These are phyloP conservation scores for Cerioporus squamosus DNA, from an alignment of 1,284 basidiomycete genomes.

Conservation along the genomic window DNA sequence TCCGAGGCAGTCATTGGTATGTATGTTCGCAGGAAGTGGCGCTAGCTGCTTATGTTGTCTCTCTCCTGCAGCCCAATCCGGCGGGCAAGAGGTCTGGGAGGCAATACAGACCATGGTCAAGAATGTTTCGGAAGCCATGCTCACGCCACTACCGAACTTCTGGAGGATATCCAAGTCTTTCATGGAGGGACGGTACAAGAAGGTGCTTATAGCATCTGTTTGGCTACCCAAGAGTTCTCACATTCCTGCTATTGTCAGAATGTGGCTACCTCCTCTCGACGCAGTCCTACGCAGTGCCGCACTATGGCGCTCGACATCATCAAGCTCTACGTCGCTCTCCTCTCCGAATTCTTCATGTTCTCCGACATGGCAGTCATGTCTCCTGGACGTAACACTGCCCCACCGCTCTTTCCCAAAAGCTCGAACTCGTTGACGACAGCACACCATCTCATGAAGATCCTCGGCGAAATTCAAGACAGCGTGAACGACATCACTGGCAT, in stretches of 20 bases:
- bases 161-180: conserved; percentile 93
- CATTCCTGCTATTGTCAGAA: conserved; percentile 21
- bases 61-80: conserved; percentile 35
- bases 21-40: no score
- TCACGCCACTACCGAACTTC: conserved; percentile 85
- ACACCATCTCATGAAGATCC: conserved; percentile 79
- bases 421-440: conserved; percentile 86
- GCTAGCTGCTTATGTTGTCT: not conserved
- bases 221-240: not conserved
- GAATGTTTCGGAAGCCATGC: conserved; percentile 69
- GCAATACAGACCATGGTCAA: conserved; percentile 77
- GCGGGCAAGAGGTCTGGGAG: conserved; percentile 83
- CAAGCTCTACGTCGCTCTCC: conserved; percentile 83
- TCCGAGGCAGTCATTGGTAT: conserved; percentile 67
- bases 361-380: conserved; percentile 75
- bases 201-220: conserved; percentile 48
- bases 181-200: conserved; percentile 90
- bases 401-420: conserved; percentile 74
- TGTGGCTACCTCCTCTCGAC: conserved; percentile 43
- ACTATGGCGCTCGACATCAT: conserved; percentile 93
- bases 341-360: conserved; percentile 91
- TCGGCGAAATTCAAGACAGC: conserved; percentile 87
- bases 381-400: conserved; percentile 42
- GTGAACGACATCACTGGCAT: conserved; percentile 82
- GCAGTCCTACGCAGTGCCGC: conserved; percentile 84